phyloP scores from a whole-genome alignment of 2,329 filamentous ascomycete species.

The Tolypocladium endophyticum region DNA sequence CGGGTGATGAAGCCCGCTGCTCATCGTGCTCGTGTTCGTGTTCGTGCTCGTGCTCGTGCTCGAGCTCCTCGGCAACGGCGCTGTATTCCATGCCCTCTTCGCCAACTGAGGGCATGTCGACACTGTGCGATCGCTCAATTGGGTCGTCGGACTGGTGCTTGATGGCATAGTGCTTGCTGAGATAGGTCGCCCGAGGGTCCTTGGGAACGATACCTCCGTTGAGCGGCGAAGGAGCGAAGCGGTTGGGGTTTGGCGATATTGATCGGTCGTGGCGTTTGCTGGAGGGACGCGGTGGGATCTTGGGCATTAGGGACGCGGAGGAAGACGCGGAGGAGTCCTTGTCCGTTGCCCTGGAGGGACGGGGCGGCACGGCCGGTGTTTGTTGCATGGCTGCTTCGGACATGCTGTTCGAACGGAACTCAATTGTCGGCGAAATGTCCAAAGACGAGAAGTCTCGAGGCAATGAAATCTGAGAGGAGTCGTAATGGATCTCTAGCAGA shows the following conservation, averaged over 20 bases:
- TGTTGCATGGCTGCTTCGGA: slow-evolving; percentile 38
- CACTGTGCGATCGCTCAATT: slow-evolving; percentile 58
- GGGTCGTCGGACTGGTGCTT: slow-evolving; percentile 27
- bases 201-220: slow-evolving; percentile 55
- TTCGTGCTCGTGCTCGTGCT: slow-evolving; percentile 10
- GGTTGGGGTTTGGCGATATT: slow-evolving; percentile 63
- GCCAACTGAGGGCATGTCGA: slow-evolving; percentile 74
- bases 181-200: slow-evolving; percentile 25
- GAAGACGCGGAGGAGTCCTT: slow-evolving; percentile 25
- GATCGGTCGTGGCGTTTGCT: slow-evolving; percentile 66
- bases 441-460: not conserved
- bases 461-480: not conserved
- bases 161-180: slow-evolving; percentile 22
- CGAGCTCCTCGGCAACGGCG: slow-evolving; percentile 36
- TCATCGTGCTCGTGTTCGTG: slow-evolving; percentile 20
- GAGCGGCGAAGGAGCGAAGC: slow-evolving; percentile 76
- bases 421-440: not conserved
- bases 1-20: slow-evolving; percentile 38
- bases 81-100: slow-evolving; percentile 88
- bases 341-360: slow-evolving; percentile 41
- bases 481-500: not conserved
- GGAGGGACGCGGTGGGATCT: slow-evolving; percentile 67
- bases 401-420: slow-evolving; percentile 22
- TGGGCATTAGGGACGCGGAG: slow-evolving; percentile 38
- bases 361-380: slow-evolving; percentile 45